phyloP scores from a whole-genome alignment of 768 basidiomycete genomes.

The Naganishia vishniacii region DNA sequence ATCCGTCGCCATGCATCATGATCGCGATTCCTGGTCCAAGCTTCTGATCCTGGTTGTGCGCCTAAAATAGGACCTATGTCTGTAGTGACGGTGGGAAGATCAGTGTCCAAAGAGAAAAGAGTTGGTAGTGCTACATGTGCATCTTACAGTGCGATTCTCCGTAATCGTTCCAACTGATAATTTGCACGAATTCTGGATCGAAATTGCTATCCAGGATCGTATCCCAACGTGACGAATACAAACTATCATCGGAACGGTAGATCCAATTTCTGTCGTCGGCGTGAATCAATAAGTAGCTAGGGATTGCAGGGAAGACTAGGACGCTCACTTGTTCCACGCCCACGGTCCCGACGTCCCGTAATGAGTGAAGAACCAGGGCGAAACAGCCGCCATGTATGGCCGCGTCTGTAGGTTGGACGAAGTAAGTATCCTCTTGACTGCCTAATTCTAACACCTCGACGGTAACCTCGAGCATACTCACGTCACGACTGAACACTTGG shows the following conservation, averaged over 20 bases:
- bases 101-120: too few relatives aligned
- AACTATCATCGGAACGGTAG: slow-evolving; percentile 46
- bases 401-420: slow-evolving; percentile 29
- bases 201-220: slow-evolving; percentile 34
- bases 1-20: slow-evolving; percentile 42
- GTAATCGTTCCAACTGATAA: slow-evolving; percentile 49
- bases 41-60: slow-evolving; percentile 46
- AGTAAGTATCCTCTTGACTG: too few relatives aligned
- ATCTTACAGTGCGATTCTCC: slow-evolving; percentile 41
- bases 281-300: neutral
- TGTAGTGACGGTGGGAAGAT: slow-evolving; percentile 1
- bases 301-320: neutral
- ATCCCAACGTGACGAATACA: slow-evolving; percentile 40
- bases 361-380: slow-evolving; percentile 48
- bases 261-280: slow-evolving; percentile 42
- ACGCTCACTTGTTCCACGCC: slow-evolving; percentile 47
- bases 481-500: slow-evolving; percentile 36
- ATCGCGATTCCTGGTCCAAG: slow-evolving; percentile 43
- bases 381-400: slow-evolving; percentile 48
- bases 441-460: too few relatives aligned
- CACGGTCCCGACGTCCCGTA: slow-evolving; percentile 45
- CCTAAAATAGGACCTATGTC: slow-evolving; percentile 44
- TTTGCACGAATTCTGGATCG: slow-evolving; percentile 43
- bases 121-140: neutral
- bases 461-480: too few relatives aligned